phyloP scores from a whole-genome alignment of 208 protist genomes.

The Balamuthia mandrillaris region DNA sequence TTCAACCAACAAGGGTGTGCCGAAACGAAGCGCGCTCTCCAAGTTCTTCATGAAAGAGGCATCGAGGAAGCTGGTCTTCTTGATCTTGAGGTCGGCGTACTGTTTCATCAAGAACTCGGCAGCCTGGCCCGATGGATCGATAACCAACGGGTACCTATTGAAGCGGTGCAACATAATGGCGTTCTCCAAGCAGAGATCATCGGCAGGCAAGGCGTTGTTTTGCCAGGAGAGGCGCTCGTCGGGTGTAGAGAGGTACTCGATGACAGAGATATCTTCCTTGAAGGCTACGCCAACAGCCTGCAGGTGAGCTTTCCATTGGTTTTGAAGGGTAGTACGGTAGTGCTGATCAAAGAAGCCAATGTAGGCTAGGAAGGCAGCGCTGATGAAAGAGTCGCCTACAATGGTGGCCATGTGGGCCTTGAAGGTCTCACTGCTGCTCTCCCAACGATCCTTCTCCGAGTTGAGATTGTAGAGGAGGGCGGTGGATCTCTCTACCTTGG shows the following conservation, averaged over 20 bases:
- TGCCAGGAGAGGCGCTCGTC: slow-evolving; percentile 90
- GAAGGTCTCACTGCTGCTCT: slow-evolving; percentile 81
- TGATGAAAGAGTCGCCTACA: slow-evolving; percentile 91
- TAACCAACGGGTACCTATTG: slow-evolving; percentile 92
- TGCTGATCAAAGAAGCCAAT: slow-evolving; percentile 96
- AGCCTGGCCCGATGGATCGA: slow-evolving; percentile 97
- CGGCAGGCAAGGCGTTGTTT: slow-evolving; percentile 86
- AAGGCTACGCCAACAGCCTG: slow-evolving; percentile 71
- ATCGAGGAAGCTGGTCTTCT: slow-evolving; percentile 63
- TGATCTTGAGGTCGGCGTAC: slow-evolving; percentile 75
- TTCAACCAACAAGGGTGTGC: slow-evolving; percentile 96
- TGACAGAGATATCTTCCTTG: slow-evolving; percentile 77
- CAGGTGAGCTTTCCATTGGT: slow-evolving; percentile 81
- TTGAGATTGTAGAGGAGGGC: slow-evolving; percentile 85
- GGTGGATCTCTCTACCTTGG: slow-evolving; percentile 84
- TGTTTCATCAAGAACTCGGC: slow-evolving; percentile 84
- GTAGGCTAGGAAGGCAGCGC: slow-evolving; percentile 94
- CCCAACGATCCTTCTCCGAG: slow-evolving; percentile 91
- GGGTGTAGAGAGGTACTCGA: slow-evolving; percentile 89
- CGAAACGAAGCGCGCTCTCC: slow-evolving; percentile 96
- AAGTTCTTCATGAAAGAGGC: slow-evolving; percentile 95
- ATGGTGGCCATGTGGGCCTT: slow-evolving; percentile 82
- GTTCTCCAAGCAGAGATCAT: slow-evolving; percentile 96
- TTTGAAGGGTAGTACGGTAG: slow-evolving; percentile 75
- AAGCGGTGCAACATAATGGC: slow-evolving; percentile 91